A percentile compares a stretch with the other conserved stretches of the same genome.
These are phyloP conservation scores for Yamadazyma akitaensis DNA, from an alignment of 805 yeast species.

Conservation along the genomic window DNA sequence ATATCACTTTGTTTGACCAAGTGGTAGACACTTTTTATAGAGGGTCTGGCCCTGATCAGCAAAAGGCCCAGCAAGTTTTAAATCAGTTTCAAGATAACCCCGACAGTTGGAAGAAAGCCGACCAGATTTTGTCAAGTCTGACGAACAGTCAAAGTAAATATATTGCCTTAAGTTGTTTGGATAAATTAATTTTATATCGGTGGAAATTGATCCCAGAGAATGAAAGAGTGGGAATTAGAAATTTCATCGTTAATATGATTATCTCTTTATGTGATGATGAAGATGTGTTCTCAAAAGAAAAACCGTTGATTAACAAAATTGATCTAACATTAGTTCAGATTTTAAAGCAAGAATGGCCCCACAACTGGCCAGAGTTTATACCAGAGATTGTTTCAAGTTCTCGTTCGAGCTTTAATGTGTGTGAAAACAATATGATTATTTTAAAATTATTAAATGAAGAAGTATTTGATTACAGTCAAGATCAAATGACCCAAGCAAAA, in stretches of 20 bases:
- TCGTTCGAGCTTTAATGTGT: constrained; percentile 82
- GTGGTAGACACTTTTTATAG: constrained; percentile 82
- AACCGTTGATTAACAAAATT: constrained; percentile 85
- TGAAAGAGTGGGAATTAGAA: constrained; percentile 89
- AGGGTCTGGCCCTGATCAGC: constrained; percentile 69
- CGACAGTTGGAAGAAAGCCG: constrained; percentile 94
- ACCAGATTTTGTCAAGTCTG: constrained; percentile 77
- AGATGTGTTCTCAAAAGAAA: constrained; percentile 61
- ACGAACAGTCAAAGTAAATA: constrained; percentile 84
- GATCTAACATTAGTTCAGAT: constrained; percentile 92
- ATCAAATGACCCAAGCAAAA: constrained; percentile 95
- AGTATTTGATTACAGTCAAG: constrained; percentile 92
- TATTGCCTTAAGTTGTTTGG: constrained; percentile 85
- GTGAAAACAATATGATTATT: constrained; percentile 96
- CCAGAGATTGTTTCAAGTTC: constrained; percentile 89
- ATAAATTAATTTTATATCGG: constrained; percentile 82
- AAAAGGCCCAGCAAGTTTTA: constrained; percentile 66
- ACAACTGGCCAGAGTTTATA: constrained; percentile 95
- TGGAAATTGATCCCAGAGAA: constrained; percentile 92
- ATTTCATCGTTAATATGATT: constrained; percentile 91
- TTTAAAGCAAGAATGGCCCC: constrained; percentile 98
- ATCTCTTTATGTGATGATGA: constrained; percentile 87
- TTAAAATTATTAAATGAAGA: constrained; percentile 88
- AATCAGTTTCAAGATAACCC: constrained; percentile 89
- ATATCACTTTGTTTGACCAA: constrained; percentile 72